These are phyloP conservation scores for Penicillium italicum DNA, from an alignment of 2,329 filamentous ascomycete genomes.

Conservation along the genomic window DNA sequence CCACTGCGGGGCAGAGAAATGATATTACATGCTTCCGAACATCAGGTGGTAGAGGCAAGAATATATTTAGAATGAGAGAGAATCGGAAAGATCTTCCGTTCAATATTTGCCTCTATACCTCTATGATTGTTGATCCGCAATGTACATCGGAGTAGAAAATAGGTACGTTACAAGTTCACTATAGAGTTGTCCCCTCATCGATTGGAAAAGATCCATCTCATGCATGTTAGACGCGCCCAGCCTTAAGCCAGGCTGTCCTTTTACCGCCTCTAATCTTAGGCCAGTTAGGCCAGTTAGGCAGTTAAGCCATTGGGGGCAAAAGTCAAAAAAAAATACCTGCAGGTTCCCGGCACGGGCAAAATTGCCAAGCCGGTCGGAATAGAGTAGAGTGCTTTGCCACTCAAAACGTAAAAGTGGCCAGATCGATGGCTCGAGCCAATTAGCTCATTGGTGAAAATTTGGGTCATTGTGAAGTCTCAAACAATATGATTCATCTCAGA, in stretches of 20 bases:
- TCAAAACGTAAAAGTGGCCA: constrained; percentile 4
- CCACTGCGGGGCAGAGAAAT: constrained; percentile 25
- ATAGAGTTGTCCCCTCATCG: neutral
- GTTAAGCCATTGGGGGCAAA: neutral
- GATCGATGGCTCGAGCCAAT: constrained; percentile 15
- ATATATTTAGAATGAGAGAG: constrained; percentile 4
- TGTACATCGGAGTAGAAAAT: neutral
- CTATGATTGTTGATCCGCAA: neutral
- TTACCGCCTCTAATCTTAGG: constrained; percentile 18
- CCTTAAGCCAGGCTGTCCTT: constrained; percentile 8
- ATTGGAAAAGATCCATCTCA: constrained; percentile 16
- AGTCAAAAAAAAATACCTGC: constrained; percentile 4
- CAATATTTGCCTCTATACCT: neutral
- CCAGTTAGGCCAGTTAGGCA: neutral
- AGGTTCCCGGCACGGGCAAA: constrained; percentile 2
- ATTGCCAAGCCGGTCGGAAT: constrained; percentile 12
- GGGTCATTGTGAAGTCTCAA: neutral
- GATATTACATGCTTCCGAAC: constrained; percentile 21
- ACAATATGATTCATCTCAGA: constrained; percentile 24
- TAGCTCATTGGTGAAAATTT: neutral
- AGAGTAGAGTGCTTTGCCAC: constrained; percentile 22
- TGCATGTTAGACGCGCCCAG: constrained; percentile 14
- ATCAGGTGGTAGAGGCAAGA: neutral
- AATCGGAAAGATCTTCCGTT: constrained; percentile 7
- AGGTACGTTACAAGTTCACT: neutral